Conservation (phyloP, 495 filamentous ascomycete species). For the Xylaria grammica region DNA sequence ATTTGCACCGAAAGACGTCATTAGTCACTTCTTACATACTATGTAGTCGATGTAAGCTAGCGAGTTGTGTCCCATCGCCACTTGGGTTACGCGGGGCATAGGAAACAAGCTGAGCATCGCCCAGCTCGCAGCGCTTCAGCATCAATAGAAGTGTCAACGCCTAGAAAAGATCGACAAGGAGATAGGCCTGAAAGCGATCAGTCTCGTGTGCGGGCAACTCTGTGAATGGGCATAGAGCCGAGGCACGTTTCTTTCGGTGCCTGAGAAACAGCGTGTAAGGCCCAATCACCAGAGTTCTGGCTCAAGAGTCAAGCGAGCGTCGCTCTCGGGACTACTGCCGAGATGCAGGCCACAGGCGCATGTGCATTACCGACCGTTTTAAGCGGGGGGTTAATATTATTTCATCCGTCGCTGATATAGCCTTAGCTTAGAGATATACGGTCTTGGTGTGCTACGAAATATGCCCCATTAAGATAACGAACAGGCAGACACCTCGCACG, state of each 20-base stretch:
- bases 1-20: constrained; percentile 1
- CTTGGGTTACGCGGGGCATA: no score
- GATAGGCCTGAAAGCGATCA: background rate
- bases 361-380: constrained; percentile 18
- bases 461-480: constrained; percentile 2
- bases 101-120: no score
- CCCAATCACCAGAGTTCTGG: constrained; percentile 7
- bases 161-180: background rate
- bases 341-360: constrained; percentile 15
- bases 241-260: background rate
- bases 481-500: background rate
- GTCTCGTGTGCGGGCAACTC: no score
- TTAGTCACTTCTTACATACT: no score
- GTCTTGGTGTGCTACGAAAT: background rate
- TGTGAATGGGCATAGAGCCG: background rate
- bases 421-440: background rate
- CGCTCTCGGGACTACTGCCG: constrained; percentile 18
- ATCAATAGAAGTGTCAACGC: background rate
- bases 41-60: background rate
- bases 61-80: background rate
- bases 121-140: background rate
- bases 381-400: constrained; percentile 20
- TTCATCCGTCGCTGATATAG: constrained; percentile 5
- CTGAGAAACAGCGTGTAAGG: constrained; percentile 1
- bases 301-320: background rate